Base-by-base conservation (phyloP, 352 stramenopile species). In the Globisporangium spinosum region DNA sequence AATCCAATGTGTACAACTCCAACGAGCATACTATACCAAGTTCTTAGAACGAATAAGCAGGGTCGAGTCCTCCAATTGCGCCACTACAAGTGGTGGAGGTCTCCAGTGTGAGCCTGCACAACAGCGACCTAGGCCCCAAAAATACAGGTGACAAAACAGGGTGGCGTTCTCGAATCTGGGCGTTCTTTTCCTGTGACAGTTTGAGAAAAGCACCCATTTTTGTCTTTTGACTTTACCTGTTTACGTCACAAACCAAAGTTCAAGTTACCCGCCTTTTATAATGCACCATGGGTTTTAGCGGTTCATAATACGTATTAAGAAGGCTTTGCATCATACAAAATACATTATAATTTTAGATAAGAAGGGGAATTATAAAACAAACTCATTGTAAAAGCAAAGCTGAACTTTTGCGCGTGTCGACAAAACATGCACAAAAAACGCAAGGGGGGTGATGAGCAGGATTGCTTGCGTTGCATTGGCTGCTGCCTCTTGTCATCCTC, bases 371-470 rank as follows among this genome's bases (percentile, higher is more conserved):
- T n/a, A n/a, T 1, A 10, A n/a, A 34, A 34, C 22, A 58, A 17
- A 12, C 4, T 15, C 15, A 0, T 20, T 17, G 1, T 32, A 47
- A 29, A 51, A 15, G 9, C n/a, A 58, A 70, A 70, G 23, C 65
- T 70, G 65, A 70, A 70, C 32, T 70, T 70, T 70, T 68, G 38
- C n/a, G 51, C 40, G 51, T 23, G 27, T 25, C 53, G 40, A 54
- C 51, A 45, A 27, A 40, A 34, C 49, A 58, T 47, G 38, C 65
- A 67, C 56, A 66, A 32, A 58, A 70, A 58, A 63, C 65, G 65
- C 65, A 70, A 70, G 58, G 38, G 38, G n/a, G 23, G 23, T 34
- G 47, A 29, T 45, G 59, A 35, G 47, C 49, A 8, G 17, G 43
- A 51, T 51, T 51, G 43, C 43, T 51, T 51, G 43, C 25, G 17